phyloP scores from a whole-genome alignment of 2,329 filamentous ascomycete species.

The Ophiostoma angusticollis region DNA sequence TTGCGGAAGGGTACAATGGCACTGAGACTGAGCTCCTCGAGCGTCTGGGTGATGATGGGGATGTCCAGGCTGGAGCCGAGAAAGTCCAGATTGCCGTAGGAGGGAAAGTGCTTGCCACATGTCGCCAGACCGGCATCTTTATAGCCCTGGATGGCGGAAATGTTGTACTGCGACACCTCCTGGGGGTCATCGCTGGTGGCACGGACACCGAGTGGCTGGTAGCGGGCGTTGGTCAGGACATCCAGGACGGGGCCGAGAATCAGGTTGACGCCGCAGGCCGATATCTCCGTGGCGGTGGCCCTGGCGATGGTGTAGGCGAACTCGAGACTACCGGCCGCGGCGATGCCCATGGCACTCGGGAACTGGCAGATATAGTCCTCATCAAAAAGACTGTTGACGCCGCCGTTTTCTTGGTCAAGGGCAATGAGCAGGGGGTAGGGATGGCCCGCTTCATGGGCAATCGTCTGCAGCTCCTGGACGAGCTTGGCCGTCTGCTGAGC shows the following conservation, averaged over 20 bases:
- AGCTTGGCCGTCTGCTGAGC: constrained; percentile 80
- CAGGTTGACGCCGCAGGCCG: constrained; percentile 88
- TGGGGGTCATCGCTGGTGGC: constrained; percentile 88
- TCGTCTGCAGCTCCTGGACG: constrained; percentile 82
- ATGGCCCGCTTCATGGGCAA: constrained; percentile 82
- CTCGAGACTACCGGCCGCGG: constrained; percentile 76
- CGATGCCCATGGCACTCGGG: constrained; percentile 90
- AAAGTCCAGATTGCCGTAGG: constrained; percentile 90
- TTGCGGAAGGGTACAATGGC: constrained; percentile 86
- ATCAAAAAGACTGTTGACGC: constrained; percentile 92
- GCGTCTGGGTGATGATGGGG: constrained; percentile 86
- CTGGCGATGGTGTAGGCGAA: constrained; percentile 83
- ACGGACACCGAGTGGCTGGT: constrained; percentile 80
- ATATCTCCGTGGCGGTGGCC: constrained; percentile 83
- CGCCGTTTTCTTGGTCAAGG: constrained; percentile 94
- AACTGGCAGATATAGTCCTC: constrained; percentile 94
- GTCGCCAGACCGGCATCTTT: constrained; percentile 81
- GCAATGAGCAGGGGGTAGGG: constrained; percentile 80
- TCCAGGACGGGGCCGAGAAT: constrained; percentile 90
- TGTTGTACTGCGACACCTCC: constrained; percentile 84
- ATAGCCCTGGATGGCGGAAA: constrained; percentile 83
- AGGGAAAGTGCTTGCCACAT: constrained; percentile 92
- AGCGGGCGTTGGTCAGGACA: constrained; percentile 83
- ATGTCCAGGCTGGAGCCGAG: constrained; percentile 83
- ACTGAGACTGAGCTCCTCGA: constrained; percentile 85